Evolutionary conservation across 441 rosid species (phyloP).

Genomic region (Aquilaria agallochum): DNA sequence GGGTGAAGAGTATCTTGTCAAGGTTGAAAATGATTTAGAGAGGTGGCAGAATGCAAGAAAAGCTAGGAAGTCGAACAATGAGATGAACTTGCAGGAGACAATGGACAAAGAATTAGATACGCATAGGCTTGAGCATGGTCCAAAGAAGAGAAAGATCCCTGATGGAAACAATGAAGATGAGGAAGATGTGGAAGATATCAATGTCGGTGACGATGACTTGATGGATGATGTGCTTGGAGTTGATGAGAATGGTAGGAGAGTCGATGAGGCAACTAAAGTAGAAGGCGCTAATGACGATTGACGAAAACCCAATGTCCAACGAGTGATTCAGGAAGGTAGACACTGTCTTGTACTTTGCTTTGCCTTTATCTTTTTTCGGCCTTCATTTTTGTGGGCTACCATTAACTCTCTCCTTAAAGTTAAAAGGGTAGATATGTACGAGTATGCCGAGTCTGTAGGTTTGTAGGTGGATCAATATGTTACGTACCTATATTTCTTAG

Average conservation of each 20-base stretch:
- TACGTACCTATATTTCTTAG: too few relatives aligned
- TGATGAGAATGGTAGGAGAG: slow-evolving; percentile 48
- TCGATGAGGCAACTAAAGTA: slow-evolving; percentile 36
- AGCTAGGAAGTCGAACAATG: slow-evolving; percentile 56
- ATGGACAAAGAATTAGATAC: slow-evolving; percentile 95
- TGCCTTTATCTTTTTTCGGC: too few relatives aligned
- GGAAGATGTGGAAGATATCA: slow-evolving; percentile 86
- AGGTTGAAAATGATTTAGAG: slow-evolving; percentile 88
- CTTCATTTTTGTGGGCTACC: too few relatives aligned
- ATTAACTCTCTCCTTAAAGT: too few relatives aligned
- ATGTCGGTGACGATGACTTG: slow-evolving; percentile 82
- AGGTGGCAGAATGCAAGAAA: slow-evolving; percentile 91
- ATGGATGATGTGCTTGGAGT: slow-evolving; percentile 81
- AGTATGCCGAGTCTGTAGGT: too few relatives aligned
- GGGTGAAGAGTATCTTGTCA: slow-evolving; percentile 53
- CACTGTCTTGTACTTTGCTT: too few relatives aligned
- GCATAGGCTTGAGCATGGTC: slow-evolving; percentile 95
- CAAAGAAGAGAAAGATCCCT: slow-evolving; percentile 81
- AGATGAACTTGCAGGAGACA: slow-evolving; percentile 77
- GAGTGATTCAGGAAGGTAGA: too few relatives aligned
- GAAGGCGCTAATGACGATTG: slow-evolving; percentile 30
- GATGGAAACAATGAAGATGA: slow-evolving; percentile 68
- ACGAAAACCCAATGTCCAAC: background rate
- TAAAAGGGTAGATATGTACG: too few relatives aligned
- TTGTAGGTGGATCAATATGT: too few relatives aligned